A percentile compares a stretch with the other conserved stretches of the same genome.
Conservation (phyloP, 1,139 yeast genomes). For the Blastobotrys capitulatus region DNA sequence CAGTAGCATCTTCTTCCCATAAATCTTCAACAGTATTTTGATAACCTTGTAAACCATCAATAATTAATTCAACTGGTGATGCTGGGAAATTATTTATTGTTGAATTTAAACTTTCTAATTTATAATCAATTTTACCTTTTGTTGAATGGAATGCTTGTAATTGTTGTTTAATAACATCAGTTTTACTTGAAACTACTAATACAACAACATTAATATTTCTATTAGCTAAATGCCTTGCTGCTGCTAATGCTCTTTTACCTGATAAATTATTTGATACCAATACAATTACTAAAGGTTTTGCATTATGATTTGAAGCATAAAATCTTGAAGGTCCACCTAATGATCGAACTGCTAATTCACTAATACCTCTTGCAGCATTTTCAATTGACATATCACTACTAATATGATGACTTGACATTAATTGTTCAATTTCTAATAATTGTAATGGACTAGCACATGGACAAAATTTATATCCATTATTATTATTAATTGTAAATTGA, state of each 20-base stretch:
- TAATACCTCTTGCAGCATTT: slow-evolving; percentile 64
- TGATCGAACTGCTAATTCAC: slow-evolving; percentile 52
- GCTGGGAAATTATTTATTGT: slow-evolving; percentile 43
- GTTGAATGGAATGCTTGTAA: slow-evolving; percentile 48
- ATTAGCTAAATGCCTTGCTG: slow-evolving; percentile 75
- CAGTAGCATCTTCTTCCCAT: slow-evolving; percentile 44
- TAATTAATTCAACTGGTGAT: slow-evolving; percentile 69
- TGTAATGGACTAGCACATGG: slow-evolving; percentile 79
- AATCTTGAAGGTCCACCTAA: slow-evolving; percentile 67
- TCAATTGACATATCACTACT: slow-evolving; percentile 52
- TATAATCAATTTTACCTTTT: slow-evolving; percentile 48
- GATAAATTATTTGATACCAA: slow-evolving; percentile 70
- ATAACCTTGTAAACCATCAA: slow-evolving; percentile 82
- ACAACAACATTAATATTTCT: slow-evolving; percentile 68
- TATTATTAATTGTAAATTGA: slow-evolving; percentile 12
- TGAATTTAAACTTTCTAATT: slow-evolving; percentile 34
- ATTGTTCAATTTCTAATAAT: slow-evolving; percentile 68
- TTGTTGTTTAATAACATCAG: slow-evolving; percentile 38
- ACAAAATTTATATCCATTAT: slow-evolving; percentile 18
- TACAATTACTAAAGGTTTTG: slow-evolving; percentile 71
- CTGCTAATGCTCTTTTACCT: slow-evolving; percentile 70
- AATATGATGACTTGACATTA: slow-evolving; percentile 47
- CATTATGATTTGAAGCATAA: slow-evolving; percentile 58
- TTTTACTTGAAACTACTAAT: slow-evolving; percentile 38
- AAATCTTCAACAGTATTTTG: slow-evolving; percentile 58